Base-by-base conservation (phyloP, 805 yeast genomes). In the Cyberlindnera americana region DNA sequence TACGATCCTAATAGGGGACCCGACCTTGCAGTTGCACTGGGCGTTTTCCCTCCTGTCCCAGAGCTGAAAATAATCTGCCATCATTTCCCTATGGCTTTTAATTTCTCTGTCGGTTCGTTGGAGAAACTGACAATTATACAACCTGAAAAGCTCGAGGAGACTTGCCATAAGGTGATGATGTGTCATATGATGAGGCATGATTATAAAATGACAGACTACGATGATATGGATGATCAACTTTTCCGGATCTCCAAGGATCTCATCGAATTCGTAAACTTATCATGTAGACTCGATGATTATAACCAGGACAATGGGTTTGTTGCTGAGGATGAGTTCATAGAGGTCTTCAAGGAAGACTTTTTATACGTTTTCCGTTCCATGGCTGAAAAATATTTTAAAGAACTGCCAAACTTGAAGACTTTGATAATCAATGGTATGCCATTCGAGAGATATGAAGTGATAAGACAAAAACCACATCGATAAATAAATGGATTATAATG, bases 211-310 rank as follows among this genome's bases (percentile, higher is more conserved):
- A n/a, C n/a, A 31, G 41, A 11, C 10, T 29, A 15, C 12, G 6
- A 11, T 12, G n/a, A 7, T 19, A 32, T 50, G 11, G 56, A 53
- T 37, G 54, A 53, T 37, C 35, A 31, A n/a, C 41, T 46, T 16
- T 52, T 39, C 36, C 38, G 41, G 5, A 13, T 35, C 11, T 46
- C 47, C 4, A 52, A 50, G 27, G 36, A 29, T 7, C 17, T 53
- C 3, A 25, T 43, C 17, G 57, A 53, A 37, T 35, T 34, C 17
- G 43, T 53, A 27, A 53, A 52, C 32, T 26, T 31, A 1, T 29
- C 48, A 3, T 24, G 43, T 12, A 43, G 55, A 29, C 15, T 46
- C 15, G 56, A 53, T 13, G 41, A 49, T 26, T 54, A 54, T 44
- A 51, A 19, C 11, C 16, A 29, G 52, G 23, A n/a, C 13, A 29